These are phyloP conservation scores for Lepiota venenata DNA, from an alignment of 768 basidiomycete genomes.

Conservation along the genomic window DNA sequence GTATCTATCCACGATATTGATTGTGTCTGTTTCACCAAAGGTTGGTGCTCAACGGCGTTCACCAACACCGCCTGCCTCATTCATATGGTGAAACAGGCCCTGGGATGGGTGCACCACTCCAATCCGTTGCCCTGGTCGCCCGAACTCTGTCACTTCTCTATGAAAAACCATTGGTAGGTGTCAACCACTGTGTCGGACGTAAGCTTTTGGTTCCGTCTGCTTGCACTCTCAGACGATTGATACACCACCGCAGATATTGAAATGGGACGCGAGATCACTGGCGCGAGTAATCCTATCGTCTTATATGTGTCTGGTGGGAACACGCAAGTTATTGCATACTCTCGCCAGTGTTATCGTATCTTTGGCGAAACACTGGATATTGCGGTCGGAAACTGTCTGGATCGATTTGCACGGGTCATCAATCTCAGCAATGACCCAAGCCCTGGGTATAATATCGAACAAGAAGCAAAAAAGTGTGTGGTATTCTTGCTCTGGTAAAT, in stretches of 20 bases:
- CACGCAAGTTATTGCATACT: constrained; percentile 99
- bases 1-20: constrained; percentile 77
- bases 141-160: constrained; percentile 86
- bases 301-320: constrained; percentile 99
- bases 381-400: constrained; percentile 98
- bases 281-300: constrained; percentile 92
- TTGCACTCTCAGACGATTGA: neutral
- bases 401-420: constrained; percentile 94
- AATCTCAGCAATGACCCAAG: constrained; percentile 93
- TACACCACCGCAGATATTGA: constrained; percentile 74
- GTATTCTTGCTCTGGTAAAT: constrained; percentile 12
- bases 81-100: constrained; percentile 60
- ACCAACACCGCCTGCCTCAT: neutral
- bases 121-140: constrained; percentile 92
- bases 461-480: constrained; percentile 82
- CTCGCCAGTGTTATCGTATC: constrained; percentile 94
- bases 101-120: constrained; percentile 98
- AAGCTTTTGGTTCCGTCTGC: constrained; percentile 26
- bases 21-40: constrained; percentile 97
- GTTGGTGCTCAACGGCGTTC: constrained; percentile 34
- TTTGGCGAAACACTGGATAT: constrained; percentile 99
- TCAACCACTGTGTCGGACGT: constrained; percentile 99
- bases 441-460: constrained; percentile 97
- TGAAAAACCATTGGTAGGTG: constrained; percentile 89
- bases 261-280: constrained; percentile 95